Evolutionary conservation across 441 rosid genomes (phyloP).

Genomic region (Gossypium schwendimanii): DNA sequence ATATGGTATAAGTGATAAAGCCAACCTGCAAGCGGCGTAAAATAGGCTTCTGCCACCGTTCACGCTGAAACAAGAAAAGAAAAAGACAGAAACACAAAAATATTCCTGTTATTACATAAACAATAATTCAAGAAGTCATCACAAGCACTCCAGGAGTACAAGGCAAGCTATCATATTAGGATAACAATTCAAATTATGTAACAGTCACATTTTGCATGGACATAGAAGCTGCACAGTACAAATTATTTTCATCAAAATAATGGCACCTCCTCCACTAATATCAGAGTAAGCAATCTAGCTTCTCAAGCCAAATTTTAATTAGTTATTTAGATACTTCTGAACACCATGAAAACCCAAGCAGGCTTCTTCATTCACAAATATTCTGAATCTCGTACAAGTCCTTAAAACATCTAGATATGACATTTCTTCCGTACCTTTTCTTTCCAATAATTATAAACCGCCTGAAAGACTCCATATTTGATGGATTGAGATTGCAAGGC

Average conservation of each 20-base stretch:
- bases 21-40: constrained; percentile 91
- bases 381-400: constrained; percentile 13
- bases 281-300: background rate
- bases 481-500: constrained; percentile 62
- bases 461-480: constrained; percentile 56
- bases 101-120: constrained; percentile 1
- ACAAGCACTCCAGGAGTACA: background rate
- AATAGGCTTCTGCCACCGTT: constrained; percentile 92
- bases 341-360: background rate
- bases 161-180: background rate
- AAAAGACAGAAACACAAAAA: background rate
- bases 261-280: background rate
- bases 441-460: constrained; percentile 82
- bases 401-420: constrained; percentile 1
- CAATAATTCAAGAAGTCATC: background rate
- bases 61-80: constrained; percentile 51
- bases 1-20: constrained; percentile 18
- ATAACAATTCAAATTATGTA: background rate
- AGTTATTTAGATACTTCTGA: background rate
- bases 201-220: background rate
- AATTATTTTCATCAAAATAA: background rate
- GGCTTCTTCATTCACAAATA: background rate
- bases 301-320: background rate
- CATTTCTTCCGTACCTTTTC: constrained; percentile 54
- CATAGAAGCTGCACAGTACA: background rate